These are phyloP conservation scores for Penicillium roqueforti DNA, from an alignment of 495 filamentous ascomycete species.

Conservation along the genomic window DNA sequence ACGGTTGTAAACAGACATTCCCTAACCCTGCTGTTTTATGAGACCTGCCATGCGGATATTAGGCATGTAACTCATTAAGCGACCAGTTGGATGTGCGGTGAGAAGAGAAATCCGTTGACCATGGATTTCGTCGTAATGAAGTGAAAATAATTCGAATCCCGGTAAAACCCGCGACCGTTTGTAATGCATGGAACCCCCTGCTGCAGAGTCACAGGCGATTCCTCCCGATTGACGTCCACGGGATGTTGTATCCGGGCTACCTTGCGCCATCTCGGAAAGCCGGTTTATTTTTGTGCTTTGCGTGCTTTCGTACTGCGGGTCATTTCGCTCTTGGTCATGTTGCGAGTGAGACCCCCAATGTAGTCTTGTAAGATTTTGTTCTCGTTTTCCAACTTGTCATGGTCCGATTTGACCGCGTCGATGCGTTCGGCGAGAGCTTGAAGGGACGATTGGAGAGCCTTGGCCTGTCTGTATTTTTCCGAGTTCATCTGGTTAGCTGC, in stretches of 20 bases:
- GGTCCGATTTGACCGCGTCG: conserved; percentile 88
- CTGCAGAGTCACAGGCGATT: conserved; percentile 3
- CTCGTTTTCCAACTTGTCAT: conserved; percentile 89
- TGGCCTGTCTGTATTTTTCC: conserved; percentile 67
- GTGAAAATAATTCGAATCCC: conserved; percentile 3
- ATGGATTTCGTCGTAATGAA: neutral
- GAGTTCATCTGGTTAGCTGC: neutral
- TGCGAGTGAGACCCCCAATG: conserved; percentile 51
- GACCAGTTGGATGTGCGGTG: conserved; percentile 3
- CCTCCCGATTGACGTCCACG: conserved; percentile 6
- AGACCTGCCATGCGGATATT: conserved; percentile 3
- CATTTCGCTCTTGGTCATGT: conserved; percentile 50
- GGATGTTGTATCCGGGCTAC: conserved; percentile 1
- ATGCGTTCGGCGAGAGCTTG: conserved; percentile 85
- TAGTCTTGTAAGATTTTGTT: conserved; percentile 95
- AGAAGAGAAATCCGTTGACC: conserved; percentile 1
- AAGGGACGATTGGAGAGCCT: conserved; percentile 79
- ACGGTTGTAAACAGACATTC: neutral
- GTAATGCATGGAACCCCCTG: neutral
- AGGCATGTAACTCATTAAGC: neutral
- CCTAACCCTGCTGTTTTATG: neutral
- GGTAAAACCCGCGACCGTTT: conserved; percentile 1
- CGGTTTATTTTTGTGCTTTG: conserved; percentile 42
- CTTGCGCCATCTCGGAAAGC: conserved; percentile 6
- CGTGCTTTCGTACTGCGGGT: conserved; percentile 42